phyloP scores from a whole-genome alignment of 495 filamentous ascomycete species.

The Podospora pseudocomata region DNA sequence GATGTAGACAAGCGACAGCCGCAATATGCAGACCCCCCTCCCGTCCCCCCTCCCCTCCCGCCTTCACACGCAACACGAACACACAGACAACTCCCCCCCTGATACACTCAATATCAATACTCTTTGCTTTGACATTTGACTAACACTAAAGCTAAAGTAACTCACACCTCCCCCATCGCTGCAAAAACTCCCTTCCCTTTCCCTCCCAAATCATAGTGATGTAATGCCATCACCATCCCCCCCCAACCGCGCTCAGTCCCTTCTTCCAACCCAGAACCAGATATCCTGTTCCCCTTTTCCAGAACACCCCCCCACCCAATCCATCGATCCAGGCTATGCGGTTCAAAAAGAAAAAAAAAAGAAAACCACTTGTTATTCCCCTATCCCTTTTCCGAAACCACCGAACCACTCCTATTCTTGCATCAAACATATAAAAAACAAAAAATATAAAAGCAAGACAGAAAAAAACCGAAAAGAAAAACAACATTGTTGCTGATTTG shows the following conservation, averaged over 20 bases:
- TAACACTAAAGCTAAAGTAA: too few relatives aligned
- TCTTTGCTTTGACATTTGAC: too few relatives aligned
- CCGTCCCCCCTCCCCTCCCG: too few relatives aligned
- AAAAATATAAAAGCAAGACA: neutral
- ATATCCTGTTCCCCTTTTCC: neutral
- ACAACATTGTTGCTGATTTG: neutral
- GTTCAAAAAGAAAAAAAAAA: neutral
- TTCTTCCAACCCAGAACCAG: neutral
- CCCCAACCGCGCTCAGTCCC: neutral
- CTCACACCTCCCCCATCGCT: too few relatives aligned
- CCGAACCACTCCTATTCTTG: neutral
- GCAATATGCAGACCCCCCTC: too few relatives aligned
- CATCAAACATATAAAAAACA: slow-evolving; percentile 3
- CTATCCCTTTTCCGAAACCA: neutral
- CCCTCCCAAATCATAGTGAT: neutral
- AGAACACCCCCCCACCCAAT: neutral
- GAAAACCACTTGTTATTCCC: neutral
- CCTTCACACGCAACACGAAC: too few relatives aligned
- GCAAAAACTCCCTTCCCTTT: too few relatives aligned
- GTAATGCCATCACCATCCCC: neutral
- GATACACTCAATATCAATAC: too few relatives aligned
- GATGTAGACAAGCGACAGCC: too few relatives aligned
- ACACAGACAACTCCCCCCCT: too few relatives aligned
- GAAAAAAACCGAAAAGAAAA: neutral
- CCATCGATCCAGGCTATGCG: neutral